phyloP scores from a whole-genome alignment of 768 basidiomycete species.

The Lentinula aciculospora region DNA sequence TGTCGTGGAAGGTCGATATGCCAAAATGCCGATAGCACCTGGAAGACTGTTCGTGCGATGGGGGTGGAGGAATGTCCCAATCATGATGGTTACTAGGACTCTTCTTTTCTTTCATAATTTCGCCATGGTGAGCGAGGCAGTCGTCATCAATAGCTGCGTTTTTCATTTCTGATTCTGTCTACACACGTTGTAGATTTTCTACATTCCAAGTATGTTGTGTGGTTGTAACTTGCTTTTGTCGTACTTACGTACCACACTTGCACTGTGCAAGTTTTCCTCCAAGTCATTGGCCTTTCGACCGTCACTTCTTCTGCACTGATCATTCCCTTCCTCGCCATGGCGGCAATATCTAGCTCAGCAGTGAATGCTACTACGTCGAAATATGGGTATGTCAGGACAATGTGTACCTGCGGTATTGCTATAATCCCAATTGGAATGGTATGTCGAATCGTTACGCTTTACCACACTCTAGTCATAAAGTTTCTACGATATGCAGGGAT shows the following conservation, averaged over 20 bases:
- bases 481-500: conserved; percentile 9
- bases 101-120: conserved; percentile 20
- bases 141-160: background rate
- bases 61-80: conserved; percentile 22
- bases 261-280: conserved; percentile 21
- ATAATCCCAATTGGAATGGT: conserved; percentile 18
- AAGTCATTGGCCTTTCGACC: conserved; percentile 16
- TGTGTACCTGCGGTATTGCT: conserved; percentile 10
- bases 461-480: background rate
- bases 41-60: conserved; percentile 17
- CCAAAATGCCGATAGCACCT: conserved; percentile 17
- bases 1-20: conserved; percentile 14
- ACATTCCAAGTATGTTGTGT: conserved; percentile 14
- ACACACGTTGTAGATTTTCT: conserved; percentile 17
- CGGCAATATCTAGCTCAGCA: conserved; percentile 15
- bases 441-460: background rate
- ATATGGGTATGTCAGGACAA: conserved; percentile 11
- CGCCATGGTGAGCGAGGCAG: conserved; percentile 12
- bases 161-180: background rate
- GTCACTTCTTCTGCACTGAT: conserved; percentile 17
- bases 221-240: background rate
- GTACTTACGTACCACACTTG: background rate
- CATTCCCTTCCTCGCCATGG: conserved; percentile 17
- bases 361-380: conserved; percentile 12
- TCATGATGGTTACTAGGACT: conserved; percentile 17